Conservation (phyloP, 192 early-diverging fungal species). For the Podila minutissima region DNA sequence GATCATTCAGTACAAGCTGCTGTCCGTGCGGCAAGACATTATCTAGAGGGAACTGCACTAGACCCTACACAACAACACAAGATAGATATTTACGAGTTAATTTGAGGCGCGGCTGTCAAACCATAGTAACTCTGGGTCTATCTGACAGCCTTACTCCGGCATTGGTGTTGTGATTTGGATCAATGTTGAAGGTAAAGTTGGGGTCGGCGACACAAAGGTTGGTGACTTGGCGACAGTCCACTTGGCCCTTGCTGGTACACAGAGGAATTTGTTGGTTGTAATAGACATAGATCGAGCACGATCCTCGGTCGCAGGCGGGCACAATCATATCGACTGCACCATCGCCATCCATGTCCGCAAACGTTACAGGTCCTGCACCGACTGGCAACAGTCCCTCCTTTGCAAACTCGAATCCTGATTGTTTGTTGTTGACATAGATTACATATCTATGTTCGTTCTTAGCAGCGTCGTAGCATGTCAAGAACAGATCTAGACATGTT, state of each 20-base stretch:
- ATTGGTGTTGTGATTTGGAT: constrained; percentile 54
- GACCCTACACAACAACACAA: constrained; percentile 18
- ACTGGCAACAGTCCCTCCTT: constrained; percentile 68
- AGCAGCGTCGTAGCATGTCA: constrained; percentile 68
- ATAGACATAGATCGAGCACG: constrained; percentile 76
- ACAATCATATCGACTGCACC: constrained; percentile 89
- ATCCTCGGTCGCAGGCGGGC: constrained; percentile 61
- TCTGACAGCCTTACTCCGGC: constrained; percentile 34
- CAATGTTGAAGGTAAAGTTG: constrained; percentile 67
- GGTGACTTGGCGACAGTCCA: constrained; percentile 68
- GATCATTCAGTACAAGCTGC: constrained; percentile 51
- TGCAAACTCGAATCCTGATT: constrained; percentile 73
- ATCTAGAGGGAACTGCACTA: constrained; percentile 55
- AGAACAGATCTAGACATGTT: constrained; percentile 67
- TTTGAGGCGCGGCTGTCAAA: not conserved
- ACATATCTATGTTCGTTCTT: constrained; percentile 63
- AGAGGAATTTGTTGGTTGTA: constrained; percentile 88
- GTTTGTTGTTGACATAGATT: constrained; percentile 78
- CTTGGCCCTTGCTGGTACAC: constrained; percentile 64
- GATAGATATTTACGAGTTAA: not conserved
- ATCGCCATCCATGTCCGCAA: constrained; percentile 95
- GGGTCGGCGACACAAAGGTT: constrained; percentile 82
- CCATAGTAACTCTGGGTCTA: too few relatives aligned
- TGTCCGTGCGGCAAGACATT: constrained; percentile 59
- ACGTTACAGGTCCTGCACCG: constrained; percentile 79